Evolutionary conservation across 176 grass and related monocot species (phyloP).

Genomic region (Tillandsia leiboldiana): DNA sequence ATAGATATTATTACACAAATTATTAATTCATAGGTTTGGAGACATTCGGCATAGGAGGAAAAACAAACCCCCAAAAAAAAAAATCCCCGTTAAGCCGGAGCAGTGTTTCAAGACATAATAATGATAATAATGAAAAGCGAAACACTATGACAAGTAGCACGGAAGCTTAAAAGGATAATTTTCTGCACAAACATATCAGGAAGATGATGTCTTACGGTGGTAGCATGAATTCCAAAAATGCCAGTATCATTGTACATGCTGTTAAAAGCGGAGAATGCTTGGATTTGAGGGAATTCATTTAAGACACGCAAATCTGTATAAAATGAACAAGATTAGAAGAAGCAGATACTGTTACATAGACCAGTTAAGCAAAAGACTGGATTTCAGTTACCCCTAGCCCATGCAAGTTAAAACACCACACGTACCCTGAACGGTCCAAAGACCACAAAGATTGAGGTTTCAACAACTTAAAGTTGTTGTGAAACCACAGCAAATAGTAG

Average conservation of each 20-base stretch:
- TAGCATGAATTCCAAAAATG: slow-evolving; percentile 92
- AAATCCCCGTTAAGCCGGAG: background rate
- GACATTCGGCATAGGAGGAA: too few relatives aligned
- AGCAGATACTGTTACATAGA: background rate
- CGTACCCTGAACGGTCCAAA: background rate
- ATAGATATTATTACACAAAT: too few relatives aligned
- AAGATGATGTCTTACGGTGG: slow-evolving; percentile 45
- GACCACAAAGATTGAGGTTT: background rate
- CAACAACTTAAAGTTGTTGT: background rate
- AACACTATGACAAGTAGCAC: background rate
- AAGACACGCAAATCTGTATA: slow-evolving; percentile 45
- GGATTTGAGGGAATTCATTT: slow-evolving; percentile 80
- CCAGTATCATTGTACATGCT: slow-evolving; percentile 77
- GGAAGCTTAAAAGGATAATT: background rate
- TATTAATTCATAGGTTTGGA: too few relatives aligned
- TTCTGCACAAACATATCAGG: background rate
- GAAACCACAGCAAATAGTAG: background rate
- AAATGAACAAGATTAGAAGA: slow-evolving; percentile 14
- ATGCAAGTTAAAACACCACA: background rate
- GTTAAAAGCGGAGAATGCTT: slow-evolving; percentile 77
- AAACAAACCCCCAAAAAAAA: background rate
- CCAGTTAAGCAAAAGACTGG: background rate
- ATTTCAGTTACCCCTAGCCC: background rate
- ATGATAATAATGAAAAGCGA: background rate
- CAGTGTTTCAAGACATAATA: background rate